These are phyloP conservation scores for Citrus sinensis DNA, from an alignment of 345 rosid species.

Conservation along the genomic window DVS_A1.0 CM039161.1:5000001-5000500, in stretches of 20 bases:
- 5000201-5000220: neutral
- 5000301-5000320: neutral
- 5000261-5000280: neutral
- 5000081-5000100: neutral
- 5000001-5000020: neutral
- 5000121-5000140: neutral
- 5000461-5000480: conserved; percentile 63
- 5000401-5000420: conserved; percentile 99
- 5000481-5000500: conserved; percentile 86
- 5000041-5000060: neutral
- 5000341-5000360: neutral
- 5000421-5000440: conserved; percentile 95
- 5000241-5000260: neutral
- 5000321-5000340: neutral
- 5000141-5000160: neutral
- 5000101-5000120: neutral
- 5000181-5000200: neutral
- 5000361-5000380: neutral
- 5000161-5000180: neutral
- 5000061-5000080: neutral
- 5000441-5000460: conserved; percentile 66
- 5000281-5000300: neutral
- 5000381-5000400: conserved; percentile 16
- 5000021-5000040: neutral
- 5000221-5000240: neutral